phyloP scores from a whole-genome alignment of 306 rosid species.

The Lathyrus aphaca region DNA sequence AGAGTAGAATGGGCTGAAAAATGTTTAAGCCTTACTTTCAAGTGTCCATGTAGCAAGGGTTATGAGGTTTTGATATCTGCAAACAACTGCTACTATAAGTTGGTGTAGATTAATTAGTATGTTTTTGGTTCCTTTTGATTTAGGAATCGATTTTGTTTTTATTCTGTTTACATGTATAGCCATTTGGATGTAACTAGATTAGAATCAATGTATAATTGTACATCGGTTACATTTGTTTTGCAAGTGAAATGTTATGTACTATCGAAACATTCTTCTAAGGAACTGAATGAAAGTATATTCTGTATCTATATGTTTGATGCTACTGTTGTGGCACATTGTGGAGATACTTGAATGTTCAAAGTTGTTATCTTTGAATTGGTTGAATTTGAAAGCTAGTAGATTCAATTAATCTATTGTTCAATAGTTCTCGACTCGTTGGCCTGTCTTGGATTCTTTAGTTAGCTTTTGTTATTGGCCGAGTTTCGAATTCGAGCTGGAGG shows the following conservation, averaged over 20 bases:
- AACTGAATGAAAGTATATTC: constrained; percentile 4
- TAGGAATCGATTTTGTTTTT: constrained; percentile 9
- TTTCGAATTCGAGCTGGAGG: no score
- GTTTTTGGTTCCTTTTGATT: neutral
- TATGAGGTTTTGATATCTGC: constrained; percentile 57
- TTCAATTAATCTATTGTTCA: no score
- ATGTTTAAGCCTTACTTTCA: constrained; percentile 48
- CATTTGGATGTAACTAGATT: constrained; percentile 15
- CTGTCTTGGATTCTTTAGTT: no score
- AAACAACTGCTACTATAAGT: constrained; percentile 64
- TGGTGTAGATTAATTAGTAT: constrained; percentile 41
- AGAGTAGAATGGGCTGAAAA: constrained; percentile 57
- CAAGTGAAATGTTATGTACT: constrained; percentile 16
- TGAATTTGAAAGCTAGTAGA: no score
- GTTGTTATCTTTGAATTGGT: no score
- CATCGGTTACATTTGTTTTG: constrained; percentile 13
- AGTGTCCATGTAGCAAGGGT: constrained; percentile 64
- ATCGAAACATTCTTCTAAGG: constrained; percentile 3
- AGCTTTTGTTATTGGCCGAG: no score
- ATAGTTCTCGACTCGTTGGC: no score
- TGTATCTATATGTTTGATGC: neutral
- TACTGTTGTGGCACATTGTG: no score
- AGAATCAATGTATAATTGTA: constrained; percentile 10
- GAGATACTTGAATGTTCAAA: no score
- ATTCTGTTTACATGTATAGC: neutral